Conservation (phyloP, 148 eudicot genomes). For the Rhododendron molle region DNA sequence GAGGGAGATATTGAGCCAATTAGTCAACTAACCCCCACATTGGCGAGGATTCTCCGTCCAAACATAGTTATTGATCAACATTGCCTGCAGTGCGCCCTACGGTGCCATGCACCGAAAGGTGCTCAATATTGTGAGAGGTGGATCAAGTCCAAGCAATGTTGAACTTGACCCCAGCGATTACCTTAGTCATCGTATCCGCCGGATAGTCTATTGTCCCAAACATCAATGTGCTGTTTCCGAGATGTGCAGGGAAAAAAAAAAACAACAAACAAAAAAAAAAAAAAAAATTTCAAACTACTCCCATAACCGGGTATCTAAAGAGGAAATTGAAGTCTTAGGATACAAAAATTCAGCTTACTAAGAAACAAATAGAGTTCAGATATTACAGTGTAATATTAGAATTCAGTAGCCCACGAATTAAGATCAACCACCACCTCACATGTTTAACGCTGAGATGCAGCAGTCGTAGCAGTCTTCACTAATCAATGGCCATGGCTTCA, state of each 20-base stretch:
- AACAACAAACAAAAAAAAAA: too few species aligned
- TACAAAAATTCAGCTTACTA: neutral
- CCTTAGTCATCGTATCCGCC: too few species aligned
- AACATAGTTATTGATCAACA: too few species aligned
- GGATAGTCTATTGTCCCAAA: too few species aligned
- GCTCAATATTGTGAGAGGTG: neutral
- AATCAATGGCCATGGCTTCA: conserved; percentile 75
- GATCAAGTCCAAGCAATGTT: too few species aligned
- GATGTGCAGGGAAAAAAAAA: neutral
- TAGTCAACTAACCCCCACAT: neutral
- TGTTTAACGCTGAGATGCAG: neutral
- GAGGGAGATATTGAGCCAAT: neutral
- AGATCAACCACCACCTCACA: conserved; percentile 1
- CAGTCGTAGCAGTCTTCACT: conserved; percentile 9
- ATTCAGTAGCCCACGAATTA: neutral
- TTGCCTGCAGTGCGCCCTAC: neutral
- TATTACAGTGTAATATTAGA: neutral
- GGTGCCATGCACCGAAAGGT: neutral
- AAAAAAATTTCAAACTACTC: neutral
- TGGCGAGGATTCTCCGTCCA: neutral
- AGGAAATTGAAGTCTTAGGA: neutral
- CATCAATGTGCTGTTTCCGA: neutral
- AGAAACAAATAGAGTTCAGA: neutral
- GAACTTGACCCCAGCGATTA: too few species aligned
- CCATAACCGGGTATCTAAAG: neutral